Base-by-base conservation (phyloP, 2,329 filamentous ascomycete genomes). In the Nemania sp. region DNA sequence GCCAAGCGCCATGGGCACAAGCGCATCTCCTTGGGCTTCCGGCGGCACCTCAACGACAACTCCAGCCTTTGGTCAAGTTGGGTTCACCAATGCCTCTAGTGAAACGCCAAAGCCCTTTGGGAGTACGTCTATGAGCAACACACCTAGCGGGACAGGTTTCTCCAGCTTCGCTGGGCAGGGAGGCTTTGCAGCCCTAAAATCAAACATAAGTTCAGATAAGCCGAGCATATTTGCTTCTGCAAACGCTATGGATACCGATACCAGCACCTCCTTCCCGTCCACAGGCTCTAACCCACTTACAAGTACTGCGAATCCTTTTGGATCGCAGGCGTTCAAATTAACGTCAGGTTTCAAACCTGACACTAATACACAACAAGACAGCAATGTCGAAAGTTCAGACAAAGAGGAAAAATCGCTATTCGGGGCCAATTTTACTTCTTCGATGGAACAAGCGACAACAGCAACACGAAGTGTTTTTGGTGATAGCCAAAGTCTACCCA, bases 261-360 rank as follows among this genome's bases (percentile, higher is more conserved):
- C 54, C 28, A 62, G 49, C 40, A 74, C 72, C 8, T 67, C 72
- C 2, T 77, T 78, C 59, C 71, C 72, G 1, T 65, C 73, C 6
- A 64, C 71, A 26, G 67, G 64, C 23, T 71, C 75, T 17, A 77
- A 75, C 49, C 63, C 69, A 6, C 69, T 68, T 50, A 64, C 66
- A 15, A 52, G 63, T 51, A 45, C 67, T 57, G 59, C 54, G 12
- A 62, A 56, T 50, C 54, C 67, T 6, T 80, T 82, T 64, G 78
- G 76, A 22, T 77, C 77, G n/a, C 71, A 75, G 14, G 79, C 81
- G 0, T 90, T 90, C 72, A 86, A 88, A 61, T 75, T 90, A 14
- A 80, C 80, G 33, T 86, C 83, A 24, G 85, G 82, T 1, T 91
- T 90, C 72, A 83, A 85, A 64, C 77, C 79, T 7, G 86, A 89